Evolutionary conservation across 495 filamentous ascomycete genomes (phyloP).

Genomic region (Talaromyces liani): DNA sequence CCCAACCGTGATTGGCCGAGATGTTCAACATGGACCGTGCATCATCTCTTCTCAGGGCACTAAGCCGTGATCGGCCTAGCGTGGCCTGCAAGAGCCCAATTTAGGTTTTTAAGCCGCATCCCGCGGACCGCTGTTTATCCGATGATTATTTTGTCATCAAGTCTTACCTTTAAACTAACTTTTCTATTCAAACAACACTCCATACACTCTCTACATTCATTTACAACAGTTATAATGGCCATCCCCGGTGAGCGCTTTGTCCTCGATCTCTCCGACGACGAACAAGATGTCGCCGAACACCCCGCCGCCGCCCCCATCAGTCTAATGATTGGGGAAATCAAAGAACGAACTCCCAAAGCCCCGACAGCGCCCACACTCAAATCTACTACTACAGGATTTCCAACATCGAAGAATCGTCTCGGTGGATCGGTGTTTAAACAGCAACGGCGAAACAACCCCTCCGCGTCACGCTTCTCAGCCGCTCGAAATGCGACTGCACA

Average conservation of each 20-base stretch:
- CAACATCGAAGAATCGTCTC: constrained; percentile 72
- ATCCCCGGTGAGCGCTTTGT: constrained; percentile 54
- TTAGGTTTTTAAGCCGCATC: constrained; percentile 42
- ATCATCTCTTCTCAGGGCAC: constrained; percentile 13
- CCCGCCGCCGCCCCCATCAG: constrained; percentile 1
- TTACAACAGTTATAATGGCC: constrained; percentile 36
- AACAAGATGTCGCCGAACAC: constrained; percentile 16
- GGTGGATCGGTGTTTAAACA: constrained; percentile 71
- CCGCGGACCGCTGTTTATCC: constrained; percentile 20
- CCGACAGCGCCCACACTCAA: constrained; percentile 50
- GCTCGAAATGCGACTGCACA: background rate
- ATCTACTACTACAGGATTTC: constrained; percentile 70
- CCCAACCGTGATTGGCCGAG: constrained; percentile 7
- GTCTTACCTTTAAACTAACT: background rate
- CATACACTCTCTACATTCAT: background rate
- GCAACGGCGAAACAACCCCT: constrained; percentile 21
- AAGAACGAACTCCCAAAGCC: constrained; percentile 55
- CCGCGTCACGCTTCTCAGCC: background rate
- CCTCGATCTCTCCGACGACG: constrained; percentile 43
- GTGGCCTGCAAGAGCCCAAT: constrained; percentile 20
- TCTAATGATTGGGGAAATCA: constrained; percentile 64
- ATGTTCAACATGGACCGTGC: constrained; percentile 3
- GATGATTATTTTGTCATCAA: constrained; percentile 15
- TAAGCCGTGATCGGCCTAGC: constrained; percentile 12
- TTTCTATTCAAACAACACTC: background rate